Evolutionary conservation across 2,329 filamentous ascomycete genomes (phyloP).

Genomic region (Botrytis hyacinthi): DNA sequence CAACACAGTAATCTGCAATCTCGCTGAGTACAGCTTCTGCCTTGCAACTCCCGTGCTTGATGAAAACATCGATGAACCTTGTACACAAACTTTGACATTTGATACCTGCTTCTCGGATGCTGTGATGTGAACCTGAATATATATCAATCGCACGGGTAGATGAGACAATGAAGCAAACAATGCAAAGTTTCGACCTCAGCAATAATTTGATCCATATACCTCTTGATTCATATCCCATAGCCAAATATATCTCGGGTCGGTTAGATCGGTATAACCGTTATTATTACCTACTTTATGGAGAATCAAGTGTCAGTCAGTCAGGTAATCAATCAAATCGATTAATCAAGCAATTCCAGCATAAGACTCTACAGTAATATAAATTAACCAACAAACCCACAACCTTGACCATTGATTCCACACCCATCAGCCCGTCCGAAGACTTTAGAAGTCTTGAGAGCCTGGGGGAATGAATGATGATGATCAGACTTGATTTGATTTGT

Average conservation of each 20-base stretch:
- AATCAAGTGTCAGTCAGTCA: not conserved
- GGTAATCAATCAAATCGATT: not conserved
- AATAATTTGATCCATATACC: not conserved
- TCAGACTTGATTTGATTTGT: not conserved
- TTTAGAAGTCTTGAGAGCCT: not conserved
- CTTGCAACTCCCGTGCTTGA: not conserved
- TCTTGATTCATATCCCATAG: not conserved
- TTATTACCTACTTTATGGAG: not conserved
- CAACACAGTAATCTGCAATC: conserved; percentile 10
- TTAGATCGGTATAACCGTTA: not conserved
- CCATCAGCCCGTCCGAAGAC: not conserved
- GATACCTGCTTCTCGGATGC: not conserved
- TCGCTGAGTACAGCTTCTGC: conserved; percentile 3
- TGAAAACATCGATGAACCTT: conserved; percentile 10
- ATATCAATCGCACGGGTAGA: not conserved
- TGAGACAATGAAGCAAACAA: conserved; percentile 11
- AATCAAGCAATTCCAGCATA: not conserved
- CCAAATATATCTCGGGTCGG: not conserved
- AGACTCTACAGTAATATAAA: not conserved
- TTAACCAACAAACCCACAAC: not conserved
- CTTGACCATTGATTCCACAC: not conserved
- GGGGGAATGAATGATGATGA: not conserved
- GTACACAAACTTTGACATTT: conserved; percentile 2
- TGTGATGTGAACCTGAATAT: not conserved
- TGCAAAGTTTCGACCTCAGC: not conserved